Base-by-base conservation (phyloP, 2,329 filamentous ascomycete species). In the Beauveria sp. region DNA sequence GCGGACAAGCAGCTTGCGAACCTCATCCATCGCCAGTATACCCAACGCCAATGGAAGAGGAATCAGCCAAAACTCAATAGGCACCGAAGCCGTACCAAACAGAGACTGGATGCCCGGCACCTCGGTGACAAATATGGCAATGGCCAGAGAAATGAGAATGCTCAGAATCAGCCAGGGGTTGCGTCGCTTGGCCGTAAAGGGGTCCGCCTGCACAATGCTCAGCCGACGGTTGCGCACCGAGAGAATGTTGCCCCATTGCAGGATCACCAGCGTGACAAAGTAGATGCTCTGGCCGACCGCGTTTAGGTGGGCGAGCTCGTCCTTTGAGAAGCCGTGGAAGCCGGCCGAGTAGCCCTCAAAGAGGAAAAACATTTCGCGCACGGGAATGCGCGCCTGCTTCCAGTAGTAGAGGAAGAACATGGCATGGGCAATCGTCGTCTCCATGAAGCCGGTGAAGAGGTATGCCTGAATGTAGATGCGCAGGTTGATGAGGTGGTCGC, bases 361-460 rank as follows among this genome's bases (percentile, higher is more conserved):
- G 0, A 77, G 72, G 66, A 83, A 79, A 66, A 81, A 77, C 12
- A 84, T 76, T 7, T 77, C 73, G 14, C 68, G 67, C 50, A 79
- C 70, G 0, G 81, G 76, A 42, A 84, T 81, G 7, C 76, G 73
- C 1, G 80, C 79, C 47, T 77, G 68, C 14, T 69, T 73, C 70
- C 74, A 81, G 73, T 79, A 75, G 72, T 83, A 83, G 0, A 81
- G 65, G 71, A 82, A 83, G 69, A 78, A 82, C 80, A 83, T 83
- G 64, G 76, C 63, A 60, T 82, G 79, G 0, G 81, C 79, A 5
- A 71, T 75, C 59, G 78, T 62, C 0, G 80, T 78, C 63, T 83
- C 81, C 73, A 82, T 78, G 42, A 77, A 74, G 34, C 81, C 81
- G 2, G 78, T 77, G 63, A 83, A 81, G 3, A 81, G 73, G 64